A percentile compares a stretch with the other conserved stretches of the same genome.
Evolutionary conservation across 2,329 filamentous ascomycete genomes (phyloP).

Genomic region (Pseudopyricularia javanii): DNA sequence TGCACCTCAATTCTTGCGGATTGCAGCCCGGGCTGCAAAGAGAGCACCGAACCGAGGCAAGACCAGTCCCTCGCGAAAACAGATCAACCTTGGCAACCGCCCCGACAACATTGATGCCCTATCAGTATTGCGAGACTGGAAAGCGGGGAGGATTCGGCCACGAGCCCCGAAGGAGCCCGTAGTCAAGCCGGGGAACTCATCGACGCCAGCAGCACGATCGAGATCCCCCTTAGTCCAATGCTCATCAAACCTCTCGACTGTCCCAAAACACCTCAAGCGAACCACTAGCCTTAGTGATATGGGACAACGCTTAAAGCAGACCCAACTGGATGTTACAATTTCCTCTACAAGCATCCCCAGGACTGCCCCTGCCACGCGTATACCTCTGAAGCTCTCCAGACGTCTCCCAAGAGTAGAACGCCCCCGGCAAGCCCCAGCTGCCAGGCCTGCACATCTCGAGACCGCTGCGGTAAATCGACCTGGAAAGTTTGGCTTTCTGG

Average conservation of each 20-base stretch:
- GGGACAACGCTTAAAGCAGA: not conserved
- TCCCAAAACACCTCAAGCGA: not conserved
- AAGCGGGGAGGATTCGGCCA: conserved; percentile 34
- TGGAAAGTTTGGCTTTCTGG: conserved; percentile 27
- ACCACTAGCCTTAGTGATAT: not conserved
- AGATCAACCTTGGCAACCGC: conserved; percentile 48
- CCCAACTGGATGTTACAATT: not conserved
- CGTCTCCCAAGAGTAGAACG: not conserved
- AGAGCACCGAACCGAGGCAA: conserved; percentile 35
- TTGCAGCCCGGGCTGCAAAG: conserved; percentile 46
- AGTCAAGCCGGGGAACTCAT: not conserved
- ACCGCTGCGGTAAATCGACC: conserved; percentile 21
- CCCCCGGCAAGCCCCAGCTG: not conserved
- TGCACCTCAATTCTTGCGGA: conserved; percentile 45
- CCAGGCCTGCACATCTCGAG: conserved; percentile 45
- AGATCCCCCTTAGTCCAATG: not conserved
- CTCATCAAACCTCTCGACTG: not conserved
- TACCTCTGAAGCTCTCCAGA: not conserved
- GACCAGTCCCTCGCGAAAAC: conserved; percentile 40
- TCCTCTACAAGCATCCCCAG: not conserved
- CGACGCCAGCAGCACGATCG: not conserved
- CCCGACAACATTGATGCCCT: conserved; percentile 46
- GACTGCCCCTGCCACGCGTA: not conserved
- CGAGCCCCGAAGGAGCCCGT: conserved; percentile 4
- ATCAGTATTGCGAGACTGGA: conserved; percentile 42